Conservation (phyloP, 2,329 filamentous ascomycete genomes). For the Celoporthe dispersa region DNA sequence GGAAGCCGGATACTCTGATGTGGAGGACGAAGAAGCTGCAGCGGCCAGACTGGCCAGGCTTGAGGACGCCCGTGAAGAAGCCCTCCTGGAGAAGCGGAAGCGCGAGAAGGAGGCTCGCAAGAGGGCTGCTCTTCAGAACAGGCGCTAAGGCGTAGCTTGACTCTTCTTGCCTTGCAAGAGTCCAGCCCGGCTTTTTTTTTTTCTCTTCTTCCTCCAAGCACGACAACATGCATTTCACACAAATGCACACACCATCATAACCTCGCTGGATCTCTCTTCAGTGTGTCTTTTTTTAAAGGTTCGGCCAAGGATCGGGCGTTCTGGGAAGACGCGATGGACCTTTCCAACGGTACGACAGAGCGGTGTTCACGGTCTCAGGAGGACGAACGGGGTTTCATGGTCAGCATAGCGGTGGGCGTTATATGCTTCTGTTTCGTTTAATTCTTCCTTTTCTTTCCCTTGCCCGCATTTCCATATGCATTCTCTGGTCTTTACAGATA, state of each 20-base stretch:
- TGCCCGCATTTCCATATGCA: not conserved
- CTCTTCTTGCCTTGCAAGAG: not conserved
- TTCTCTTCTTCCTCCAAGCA: not conserved
- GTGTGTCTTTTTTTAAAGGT: conserved; percentile 5
- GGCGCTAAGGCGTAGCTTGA: conserved; percentile 2
- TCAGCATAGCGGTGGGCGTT: conserved; percentile 31
- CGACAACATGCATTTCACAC: not conserved
- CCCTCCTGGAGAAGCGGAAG: conserved; percentile 64
- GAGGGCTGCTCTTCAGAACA: conserved; percentile 34
- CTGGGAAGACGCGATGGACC: not conserved
- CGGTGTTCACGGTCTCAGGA: conserved; percentile 19
- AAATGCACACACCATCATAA: not conserved
- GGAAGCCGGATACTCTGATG: conserved; percentile 75
- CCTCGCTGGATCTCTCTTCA: not conserved
- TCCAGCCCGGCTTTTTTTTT: too few relatives aligned
- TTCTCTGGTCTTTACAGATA: not conserved
- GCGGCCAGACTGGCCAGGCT: conserved; percentile 66
- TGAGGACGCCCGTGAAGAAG: conserved; percentile 70
- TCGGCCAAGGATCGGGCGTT: not conserved
- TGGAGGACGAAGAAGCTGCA: conserved; percentile 71
- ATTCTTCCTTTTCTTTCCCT: not conserved
- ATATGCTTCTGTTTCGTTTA: conserved; percentile 10
- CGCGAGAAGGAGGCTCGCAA: conserved; percentile 64
- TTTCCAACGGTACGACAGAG: not conserved
- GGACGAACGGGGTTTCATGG: conserved; percentile 10